These are phyloP conservation scores for Sideroxylon spinosum DNA, from an alignment of 179 eudicot species.

Conservation along the genomic window DNA sequence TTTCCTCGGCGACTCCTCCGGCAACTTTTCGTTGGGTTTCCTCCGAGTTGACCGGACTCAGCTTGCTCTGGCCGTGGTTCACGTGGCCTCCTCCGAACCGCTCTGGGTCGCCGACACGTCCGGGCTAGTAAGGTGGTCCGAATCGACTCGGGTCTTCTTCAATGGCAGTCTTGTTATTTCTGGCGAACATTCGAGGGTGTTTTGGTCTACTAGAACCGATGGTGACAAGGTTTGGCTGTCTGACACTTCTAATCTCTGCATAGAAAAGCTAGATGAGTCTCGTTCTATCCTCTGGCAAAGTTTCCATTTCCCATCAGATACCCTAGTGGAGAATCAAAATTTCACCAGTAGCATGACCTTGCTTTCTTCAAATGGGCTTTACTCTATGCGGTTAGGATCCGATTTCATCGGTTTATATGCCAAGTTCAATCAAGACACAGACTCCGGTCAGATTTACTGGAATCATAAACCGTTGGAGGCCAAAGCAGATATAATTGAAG, in stretches of 20 bases:
- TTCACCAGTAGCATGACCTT: slow-evolving; percentile 72
- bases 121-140: slow-evolving; percentile 44
- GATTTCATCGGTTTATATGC: slow-evolving; percentile 67
- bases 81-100: slow-evolving; percentile 54
- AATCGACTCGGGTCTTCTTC: slow-evolving; percentile 41
- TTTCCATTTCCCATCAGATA: slow-evolving; percentile 66
- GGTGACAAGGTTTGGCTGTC: slow-evolving; percentile 66
- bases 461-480: slow-evolving; percentile 63
- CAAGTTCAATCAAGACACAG: slow-evolving; percentile 27
- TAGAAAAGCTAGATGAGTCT: slow-evolving; percentile 20
- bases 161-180: slow-evolving; percentile 76
- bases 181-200: slow-evolving; percentile 46
- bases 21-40: slow-evolving; percentile 69
- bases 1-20: slow-evolving; percentile 50
- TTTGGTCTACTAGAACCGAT: slow-evolving; percentile 64
- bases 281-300: slow-evolving; percentile 54
- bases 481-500: slow-evolving; percentile 42
- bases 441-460: slow-evolving; percentile 48
- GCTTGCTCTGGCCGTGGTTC: slow-evolving; percentile 63
- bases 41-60: slow-evolving; percentile 51
- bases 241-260: slow-evolving; percentile 45
- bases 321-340: slow-evolving; percentile 76
- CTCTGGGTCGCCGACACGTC: slow-evolving; percentile 50
- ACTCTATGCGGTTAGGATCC: slow-evolving; percentile 63
- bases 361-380: slow-evolving; percentile 59